These are phyloP conservation scores for Francoa sonchifolia DNA, from an alignment of 441 rosid species.

Conservation along the genomic window DNA sequence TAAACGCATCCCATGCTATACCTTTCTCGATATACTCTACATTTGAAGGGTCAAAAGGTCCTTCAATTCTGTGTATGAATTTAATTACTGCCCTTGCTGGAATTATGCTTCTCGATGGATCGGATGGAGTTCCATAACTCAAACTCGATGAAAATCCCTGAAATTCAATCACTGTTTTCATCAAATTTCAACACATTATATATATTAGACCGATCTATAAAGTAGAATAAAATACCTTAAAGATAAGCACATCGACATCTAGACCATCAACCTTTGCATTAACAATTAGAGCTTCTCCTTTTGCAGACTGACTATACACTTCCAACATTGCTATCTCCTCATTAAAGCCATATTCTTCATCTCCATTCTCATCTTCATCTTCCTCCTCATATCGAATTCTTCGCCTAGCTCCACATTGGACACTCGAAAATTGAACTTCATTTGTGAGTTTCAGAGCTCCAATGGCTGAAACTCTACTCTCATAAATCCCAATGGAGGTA, in stretches of 20 bases:
- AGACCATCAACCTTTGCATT: constrained; percentile 45
- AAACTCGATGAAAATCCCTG: constrained; percentile 85
- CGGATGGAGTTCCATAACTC: constrained; percentile 56
- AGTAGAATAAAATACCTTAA: constrained; percentile 31
- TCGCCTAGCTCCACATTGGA: constrained; percentile 35
- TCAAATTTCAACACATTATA: background rate
- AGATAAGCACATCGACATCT: constrained; percentile 49
- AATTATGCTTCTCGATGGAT: constrained; percentile 67
- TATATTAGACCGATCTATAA: background rate
- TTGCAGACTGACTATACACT: constrained; percentile 36
- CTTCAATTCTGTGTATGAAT: constrained; percentile 47
- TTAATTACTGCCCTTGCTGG: constrained; percentile 60
- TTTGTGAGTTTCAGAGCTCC: background rate
- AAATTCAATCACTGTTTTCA: background rate
- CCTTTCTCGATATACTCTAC: constrained; percentile 47
- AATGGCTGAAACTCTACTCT: too few relatives aligned
- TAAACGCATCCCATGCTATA: constrained; percentile 36
- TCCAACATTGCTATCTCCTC: constrained; percentile 53
- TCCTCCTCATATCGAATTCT: constrained; percentile 37
- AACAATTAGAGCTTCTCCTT: constrained; percentile 67
- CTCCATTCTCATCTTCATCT: constrained; percentile 20
- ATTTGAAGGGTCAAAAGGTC: constrained; percentile 70
- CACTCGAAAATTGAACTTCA: too few relatives aligned
- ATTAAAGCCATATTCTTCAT: constrained; percentile 36
- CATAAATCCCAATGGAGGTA: too few relatives aligned